A percentile compares a stretch with the other conserved stretches of the same genome.
These are phyloP conservation scores for Fusarium coffeatum DNA, from an alignment of 2,329 filamentous ascomycete genomes.

Conservation along the genomic window DNA sequence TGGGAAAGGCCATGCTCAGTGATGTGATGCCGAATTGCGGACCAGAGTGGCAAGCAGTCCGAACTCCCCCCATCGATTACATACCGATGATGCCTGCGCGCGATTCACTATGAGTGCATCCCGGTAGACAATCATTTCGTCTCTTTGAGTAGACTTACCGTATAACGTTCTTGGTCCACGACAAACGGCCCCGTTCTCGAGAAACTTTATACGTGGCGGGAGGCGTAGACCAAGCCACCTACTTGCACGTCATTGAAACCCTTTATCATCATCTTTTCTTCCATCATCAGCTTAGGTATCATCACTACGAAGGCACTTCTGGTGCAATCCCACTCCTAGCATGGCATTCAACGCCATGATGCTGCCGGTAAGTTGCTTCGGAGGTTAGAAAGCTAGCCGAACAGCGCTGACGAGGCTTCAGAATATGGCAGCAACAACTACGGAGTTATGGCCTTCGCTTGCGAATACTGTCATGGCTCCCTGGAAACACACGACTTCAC, in stretches of 20 bases:
- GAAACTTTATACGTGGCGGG: conserved; percentile 23
- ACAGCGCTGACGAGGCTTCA: conserved; percentile 42
- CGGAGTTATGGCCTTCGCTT: conserved; percentile 61
- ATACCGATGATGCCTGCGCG: conserved; percentile 39
- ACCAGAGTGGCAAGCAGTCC: conserved; percentile 46
- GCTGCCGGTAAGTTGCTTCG: conserved; percentile 46
- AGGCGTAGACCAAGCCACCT: conserved; percentile 15
- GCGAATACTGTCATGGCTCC: conserved; percentile 54
- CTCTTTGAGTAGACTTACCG: conserved; percentile 28
- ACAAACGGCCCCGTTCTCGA: conserved; percentile 2
- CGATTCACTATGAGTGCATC: conserved; percentile 46
- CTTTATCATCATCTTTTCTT: conserved; percentile 24
- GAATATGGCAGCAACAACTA: conserved; percentile 57
- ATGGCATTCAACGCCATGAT: conserved; percentile 48
- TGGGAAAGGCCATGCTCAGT: conserved; percentile 41
- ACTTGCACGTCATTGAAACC: conserved; percentile 41
- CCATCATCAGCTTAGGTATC: conserved; percentile 18
- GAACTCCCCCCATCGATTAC: conserved; percentile 35
- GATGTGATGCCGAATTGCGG: conserved; percentile 47
- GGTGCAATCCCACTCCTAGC: conserved; percentile 1
- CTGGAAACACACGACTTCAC: conserved; percentile 43
- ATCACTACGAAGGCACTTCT: conserved; percentile 17
- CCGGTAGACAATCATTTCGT: conserved; percentile 38
- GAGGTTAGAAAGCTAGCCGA: conserved; percentile 10
- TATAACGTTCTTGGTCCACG: conserved; percentile 6